Conservation (phyloP, 2,329 filamentous ascomycete genomes). For the Aspergillus unguis region DNA sequence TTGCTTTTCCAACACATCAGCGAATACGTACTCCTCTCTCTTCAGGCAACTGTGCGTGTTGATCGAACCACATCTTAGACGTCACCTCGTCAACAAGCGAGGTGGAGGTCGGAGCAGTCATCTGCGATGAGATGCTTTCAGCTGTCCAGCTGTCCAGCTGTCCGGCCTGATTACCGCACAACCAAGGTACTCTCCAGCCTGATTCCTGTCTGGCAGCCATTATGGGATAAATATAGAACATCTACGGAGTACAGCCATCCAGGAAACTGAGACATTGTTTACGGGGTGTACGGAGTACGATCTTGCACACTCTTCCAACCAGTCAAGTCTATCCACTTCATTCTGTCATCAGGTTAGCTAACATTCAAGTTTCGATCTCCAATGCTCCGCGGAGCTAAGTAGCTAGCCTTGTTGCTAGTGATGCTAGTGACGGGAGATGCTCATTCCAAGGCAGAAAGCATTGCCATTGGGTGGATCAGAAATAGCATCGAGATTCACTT, state of each 20-base stretch:
- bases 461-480: not conserved
- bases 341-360: too few species aligned
- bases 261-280: too few species aligned
- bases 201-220: too few species aligned
- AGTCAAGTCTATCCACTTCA: too few species aligned
- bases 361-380: too few species aligned
- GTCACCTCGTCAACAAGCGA: not conserved
- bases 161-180: too few species aligned
- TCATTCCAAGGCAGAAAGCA: not conserved
- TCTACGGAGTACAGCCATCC: too few species aligned
- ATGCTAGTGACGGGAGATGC: not conserved
- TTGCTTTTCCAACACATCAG: constrained; percentile 5
- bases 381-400: not conserved
- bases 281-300: too few species aligned
- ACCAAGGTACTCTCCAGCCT: too few species aligned
- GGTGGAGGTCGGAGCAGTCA: not conserved
- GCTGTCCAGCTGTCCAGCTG: not conserved
- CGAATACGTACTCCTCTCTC: not conserved
- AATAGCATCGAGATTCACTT: too few species aligned
- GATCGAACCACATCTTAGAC: not conserved
- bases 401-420: not conserved
- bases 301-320: too few species aligned
- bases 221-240: too few species aligned
- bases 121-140: not conserved
- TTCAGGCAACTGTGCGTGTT: constrained; percentile 2